Evolutionary conservation across 306 rosid species (phyloP).

Genomic region (Lithocarpus polystachyus): DNA sequence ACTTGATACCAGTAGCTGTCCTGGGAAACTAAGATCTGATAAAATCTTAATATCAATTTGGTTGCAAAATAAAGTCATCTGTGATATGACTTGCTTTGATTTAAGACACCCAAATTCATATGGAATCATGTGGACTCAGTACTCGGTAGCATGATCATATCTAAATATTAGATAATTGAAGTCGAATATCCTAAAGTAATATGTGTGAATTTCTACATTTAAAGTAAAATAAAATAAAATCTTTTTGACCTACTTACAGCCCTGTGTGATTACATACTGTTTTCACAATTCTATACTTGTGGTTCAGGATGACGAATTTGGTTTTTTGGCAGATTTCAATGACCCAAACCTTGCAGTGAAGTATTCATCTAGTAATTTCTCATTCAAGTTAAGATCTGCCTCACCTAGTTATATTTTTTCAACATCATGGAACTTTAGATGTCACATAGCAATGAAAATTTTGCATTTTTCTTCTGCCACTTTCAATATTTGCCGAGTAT

Average conservation of each 20-base stretch:
- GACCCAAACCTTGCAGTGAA: conserved; percentile 48
- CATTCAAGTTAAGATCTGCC: conserved; percentile 71
- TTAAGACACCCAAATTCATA: not conserved
- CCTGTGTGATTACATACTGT: conserved; percentile 21
- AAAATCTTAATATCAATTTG: not conserved
- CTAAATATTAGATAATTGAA: not conserved
- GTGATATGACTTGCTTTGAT: not conserved
- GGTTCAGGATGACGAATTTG: conserved; percentile 83
- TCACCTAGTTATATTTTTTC: conserved; percentile 1
- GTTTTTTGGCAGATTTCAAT: conserved; percentile 65
- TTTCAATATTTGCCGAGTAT: not conserved
- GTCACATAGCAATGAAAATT: not conserved
- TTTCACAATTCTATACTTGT: conserved; percentile 28
- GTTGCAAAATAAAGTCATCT: not conserved
- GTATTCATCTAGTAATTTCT: conserved; percentile 91
- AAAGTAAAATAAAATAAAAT: not conserved
- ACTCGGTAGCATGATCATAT: not conserved
- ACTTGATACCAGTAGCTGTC: not conserved
- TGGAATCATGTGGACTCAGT: not conserved
- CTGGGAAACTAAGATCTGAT: not conserved
- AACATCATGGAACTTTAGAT: not conserved
- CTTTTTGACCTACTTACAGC: not conserved
- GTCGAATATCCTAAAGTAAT: not conserved
- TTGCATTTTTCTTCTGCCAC: not conserved
- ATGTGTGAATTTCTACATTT: not conserved